phyloP scores from a whole-genome alignment of 768 basidiomycete species.

The Russula sp. region DNA sequence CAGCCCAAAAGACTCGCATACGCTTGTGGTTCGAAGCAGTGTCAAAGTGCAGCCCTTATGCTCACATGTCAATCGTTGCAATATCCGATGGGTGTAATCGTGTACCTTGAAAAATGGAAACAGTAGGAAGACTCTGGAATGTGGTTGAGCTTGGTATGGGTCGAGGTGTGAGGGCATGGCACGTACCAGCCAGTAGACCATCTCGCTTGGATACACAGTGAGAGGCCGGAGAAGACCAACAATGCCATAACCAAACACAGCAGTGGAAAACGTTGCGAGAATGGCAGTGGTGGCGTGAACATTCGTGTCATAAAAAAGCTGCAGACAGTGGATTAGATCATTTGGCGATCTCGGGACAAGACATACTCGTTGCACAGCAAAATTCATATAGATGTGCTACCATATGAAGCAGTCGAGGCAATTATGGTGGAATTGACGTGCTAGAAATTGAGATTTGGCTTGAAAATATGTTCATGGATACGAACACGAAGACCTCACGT shows the following conservation, averaged over 20 bases:
- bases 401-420: slow-evolving; percentile 47
- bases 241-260: slow-evolving; percentile 58
- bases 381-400: slow-evolving; percentile 51
- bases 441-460: slow-evolving; percentile 26
- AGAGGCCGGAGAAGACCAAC: slow-evolving; percentile 53
- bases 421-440: slow-evolving; percentile 52
- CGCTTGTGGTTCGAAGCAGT: slow-evolving; percentile 38
- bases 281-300: slow-evolving; percentile 49
- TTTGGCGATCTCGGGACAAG: not conserved
- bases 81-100: not conserved
- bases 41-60: slow-evolving; percentile 44
- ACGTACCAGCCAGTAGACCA: slow-evolving; percentile 55
- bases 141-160: not conserved
- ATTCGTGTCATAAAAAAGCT: slow-evolving; percentile 55
- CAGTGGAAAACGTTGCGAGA: slow-evolving; percentile 56
- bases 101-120: slow-evolving; percentile 52
- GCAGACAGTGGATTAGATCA: not conserved
- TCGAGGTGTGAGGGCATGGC: not conserved
- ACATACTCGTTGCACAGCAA: slow-evolving; percentile 50
- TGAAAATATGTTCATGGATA: not conserved
- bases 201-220: slow-evolving; percentile 54
- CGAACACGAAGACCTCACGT: slow-evolving; percentile 12
- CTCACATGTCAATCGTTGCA: slow-evolving; percentile 25
- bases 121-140: slow-evolving; percentile 44
- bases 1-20: slow-evolving; percentile 45